Evolutionary conservation across 768 basidiomycete species (phyloP).

Genomic region (Rhodotorula graminis): DNA sequence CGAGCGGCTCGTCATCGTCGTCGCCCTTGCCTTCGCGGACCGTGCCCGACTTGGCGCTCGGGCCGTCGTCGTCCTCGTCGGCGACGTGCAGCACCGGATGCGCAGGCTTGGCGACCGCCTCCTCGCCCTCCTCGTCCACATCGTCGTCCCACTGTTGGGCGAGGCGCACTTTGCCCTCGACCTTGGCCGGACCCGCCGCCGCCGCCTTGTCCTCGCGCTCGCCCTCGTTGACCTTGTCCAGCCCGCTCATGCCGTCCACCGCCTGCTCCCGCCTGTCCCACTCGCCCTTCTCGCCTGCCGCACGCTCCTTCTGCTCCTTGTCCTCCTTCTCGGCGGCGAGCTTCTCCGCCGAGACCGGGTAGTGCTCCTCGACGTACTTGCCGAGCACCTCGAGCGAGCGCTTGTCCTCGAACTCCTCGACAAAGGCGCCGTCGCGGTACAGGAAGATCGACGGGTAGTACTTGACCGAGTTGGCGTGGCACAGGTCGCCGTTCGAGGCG

Average conservation of each 20-base stretch:
- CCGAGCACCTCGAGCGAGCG: constrained; percentile 28
- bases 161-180: constrained; percentile 17
- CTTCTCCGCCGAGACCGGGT: constrained; percentile 10
- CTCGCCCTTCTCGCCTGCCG: not conserved
- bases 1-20: not conserved
- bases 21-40: not conserved
- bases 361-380: constrained; percentile 30
- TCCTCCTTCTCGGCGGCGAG: not conserved
- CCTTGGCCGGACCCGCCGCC: not conserved
- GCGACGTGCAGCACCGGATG: constrained; percentile 10
- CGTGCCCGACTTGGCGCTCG: not conserved
- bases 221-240: not conserved
- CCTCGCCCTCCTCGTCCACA: not conserved
- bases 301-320: constrained; percentile 1
- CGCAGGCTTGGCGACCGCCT: not conserved
- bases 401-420: constrained; percentile 24
- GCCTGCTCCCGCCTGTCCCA: constrained; percentile 1
- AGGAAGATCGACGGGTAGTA: constrained; percentile 42
- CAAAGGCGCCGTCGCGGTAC: constrained; percentile 27
- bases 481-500: constrained; percentile 41
- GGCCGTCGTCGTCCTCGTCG: not conserved
- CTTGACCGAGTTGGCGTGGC: constrained; percentile 38
- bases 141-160: constrained; percentile 9
- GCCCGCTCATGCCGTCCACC: not conserved
- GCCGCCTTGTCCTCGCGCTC: constrained; percentile 16